phyloP scores from a whole-genome alignment of 257 asterid species.

The Jaltomata sinuosa region DNA sequence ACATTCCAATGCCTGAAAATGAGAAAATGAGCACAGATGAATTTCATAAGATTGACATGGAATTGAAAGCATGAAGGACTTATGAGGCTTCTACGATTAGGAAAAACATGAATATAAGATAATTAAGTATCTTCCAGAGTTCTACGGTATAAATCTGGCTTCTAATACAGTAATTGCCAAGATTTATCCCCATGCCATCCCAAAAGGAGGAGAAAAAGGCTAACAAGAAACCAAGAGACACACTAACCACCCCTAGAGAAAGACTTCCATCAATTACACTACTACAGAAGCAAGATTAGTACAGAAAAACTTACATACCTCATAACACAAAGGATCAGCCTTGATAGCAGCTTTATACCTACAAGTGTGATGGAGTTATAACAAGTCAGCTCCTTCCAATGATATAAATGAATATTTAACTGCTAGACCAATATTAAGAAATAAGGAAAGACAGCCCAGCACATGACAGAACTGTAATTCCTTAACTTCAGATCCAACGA shows the following conservation, averaged over 20 bases:
- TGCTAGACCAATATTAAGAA: neutral
- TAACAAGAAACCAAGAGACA: neutral
- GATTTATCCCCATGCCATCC: neutral
- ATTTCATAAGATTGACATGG: neutral
- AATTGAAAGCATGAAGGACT: neutral
- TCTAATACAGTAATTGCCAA: neutral
- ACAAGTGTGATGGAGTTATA: conserved; percentile 19
- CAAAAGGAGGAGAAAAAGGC: neutral
- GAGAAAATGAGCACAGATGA: conserved; percentile 6
- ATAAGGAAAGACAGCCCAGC: neutral
- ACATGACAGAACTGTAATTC: neutral
- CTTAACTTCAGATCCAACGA: neutral
- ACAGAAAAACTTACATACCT: conserved; percentile 39
- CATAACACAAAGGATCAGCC: conserved; percentile 97
- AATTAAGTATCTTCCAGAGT: neutral
- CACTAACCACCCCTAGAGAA: neutral
- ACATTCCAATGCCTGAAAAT: conserved; percentile 86
- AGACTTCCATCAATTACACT: neutral
- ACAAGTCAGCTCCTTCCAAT: conserved; percentile 6
- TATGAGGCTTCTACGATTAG: neutral
- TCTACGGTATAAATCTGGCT: neutral
- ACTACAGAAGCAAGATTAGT: conserved; percentile 5
- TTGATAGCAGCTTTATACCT: conserved; percentile 99
- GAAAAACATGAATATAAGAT: neutral
- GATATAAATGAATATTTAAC: neutral